Evolutionary conservation across 1,139 yeast species (phyloP).

Genomic region (Debaryomycetaceae sp.): DNA sequence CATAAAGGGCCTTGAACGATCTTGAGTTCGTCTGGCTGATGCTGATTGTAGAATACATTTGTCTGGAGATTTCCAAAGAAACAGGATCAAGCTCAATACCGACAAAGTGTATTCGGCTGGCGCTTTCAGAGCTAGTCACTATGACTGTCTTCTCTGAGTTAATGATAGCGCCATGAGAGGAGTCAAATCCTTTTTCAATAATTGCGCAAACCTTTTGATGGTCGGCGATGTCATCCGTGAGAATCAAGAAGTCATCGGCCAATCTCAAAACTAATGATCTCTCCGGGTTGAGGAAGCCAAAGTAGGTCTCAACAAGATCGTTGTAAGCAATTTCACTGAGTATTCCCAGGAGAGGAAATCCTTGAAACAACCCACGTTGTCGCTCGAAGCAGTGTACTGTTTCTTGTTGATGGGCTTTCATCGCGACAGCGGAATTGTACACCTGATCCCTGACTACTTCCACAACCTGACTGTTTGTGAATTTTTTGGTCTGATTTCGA

Average conservation of each 20-base stretch:
- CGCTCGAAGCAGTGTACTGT: conserved; percentile 36
- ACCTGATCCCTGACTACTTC: conserved; percentile 22
- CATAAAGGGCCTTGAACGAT: conserved; percentile 1
- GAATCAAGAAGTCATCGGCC: conserved; percentile 81
- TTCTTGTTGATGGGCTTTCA: conserved; percentile 10
- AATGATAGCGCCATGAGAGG: conserved; percentile 55
- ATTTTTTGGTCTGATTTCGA: conserved; percentile 21
- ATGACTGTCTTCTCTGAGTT: conserved; percentile 53
- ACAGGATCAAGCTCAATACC: conserved; percentile 4
- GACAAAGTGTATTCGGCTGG: conserved; percentile 1
- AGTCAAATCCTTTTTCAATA: conserved; percentile 32
- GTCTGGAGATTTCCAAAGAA: conserved; percentile 2
- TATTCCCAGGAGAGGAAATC: conserved; percentile 71
- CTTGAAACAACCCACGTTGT: conserved; percentile 78
- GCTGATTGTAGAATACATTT: not conserved
- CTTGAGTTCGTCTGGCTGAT: not conserved
- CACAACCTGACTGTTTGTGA: conserved; percentile 22
- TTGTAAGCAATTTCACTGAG: conserved; percentile 77
- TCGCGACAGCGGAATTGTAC: conserved; percentile 18
- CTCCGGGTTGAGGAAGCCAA: conserved; percentile 23
- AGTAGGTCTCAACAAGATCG: conserved; percentile 46
- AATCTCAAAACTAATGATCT: conserved; percentile 42
- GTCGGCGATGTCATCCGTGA: conserved; percentile 39
- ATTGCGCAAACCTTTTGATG: conserved; percentile 17
- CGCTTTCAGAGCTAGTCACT: conserved; percentile 7